Base-by-base conservation (phyloP, 768 basidiomycete genomes). In the Termitomyces sp. region DNA sequence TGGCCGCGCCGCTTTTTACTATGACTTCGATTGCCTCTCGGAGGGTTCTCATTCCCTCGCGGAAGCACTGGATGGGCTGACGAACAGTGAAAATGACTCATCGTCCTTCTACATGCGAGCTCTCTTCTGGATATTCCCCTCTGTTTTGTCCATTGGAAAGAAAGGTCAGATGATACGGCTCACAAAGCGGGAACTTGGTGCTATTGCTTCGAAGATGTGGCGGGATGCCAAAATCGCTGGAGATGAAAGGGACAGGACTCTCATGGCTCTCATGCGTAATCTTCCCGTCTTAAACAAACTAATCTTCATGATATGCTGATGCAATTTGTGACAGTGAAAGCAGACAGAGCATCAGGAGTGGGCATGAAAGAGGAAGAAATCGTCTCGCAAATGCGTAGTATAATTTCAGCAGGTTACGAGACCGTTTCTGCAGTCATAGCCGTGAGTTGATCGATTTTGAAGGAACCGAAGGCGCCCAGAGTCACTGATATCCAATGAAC, bases 61-160 rank as follows among this genome's bases (percentile, higher is more conserved):
- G 25, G 78, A 82, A 63, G 75, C 84, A 8, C 71, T 87, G 48
- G 83, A 87, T 65, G 79, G 80, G 32, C 72, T 87, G 31, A 86
- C 84, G n/a, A 86, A 86, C 68, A 81, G 80, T 51, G 80, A 86
- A 67, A 81, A 85, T 66, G 83, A 76, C 42, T 65, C 66, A n/a
- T 79, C 81, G 53, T 83, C 83, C 4, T 86, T 86, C 68, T 86
- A 86, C 65, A 86, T 86, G 78, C 81, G 84, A 43, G 83, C 86
- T 42, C 73, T 87, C 31, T 86, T 87, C 59, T 86, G 83, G 84
- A 69, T 84, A 15, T 79, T 83, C 32, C 86, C 86, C 3, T 76
- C 81, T 46, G 79, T 87, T 51, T 67, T 86, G 14, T 76, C 77
- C 32, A 76, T 86, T 12, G 84, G 86, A 4, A 78, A 81, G 71